A percentile compares a stretch with the other conserved stretches of the same genome.
Conservation (phyloP, 768 basidiomycete genomes). For the Chalciporus chontae region DNA sequence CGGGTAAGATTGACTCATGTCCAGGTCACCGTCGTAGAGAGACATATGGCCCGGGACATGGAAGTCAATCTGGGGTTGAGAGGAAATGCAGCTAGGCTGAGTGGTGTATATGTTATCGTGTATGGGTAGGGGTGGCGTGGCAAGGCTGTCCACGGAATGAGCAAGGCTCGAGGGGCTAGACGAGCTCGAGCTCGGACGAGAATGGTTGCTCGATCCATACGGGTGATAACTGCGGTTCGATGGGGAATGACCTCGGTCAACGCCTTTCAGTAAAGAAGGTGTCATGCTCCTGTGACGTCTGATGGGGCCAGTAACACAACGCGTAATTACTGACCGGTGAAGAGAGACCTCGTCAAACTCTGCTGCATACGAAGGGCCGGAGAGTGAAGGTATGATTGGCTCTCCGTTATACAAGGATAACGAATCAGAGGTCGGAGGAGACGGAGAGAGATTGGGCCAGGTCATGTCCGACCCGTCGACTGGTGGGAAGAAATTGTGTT, state of each 20-base stretch:
- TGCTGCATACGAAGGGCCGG: conserved; percentile 68
- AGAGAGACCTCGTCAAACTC: conserved; percentile 51
- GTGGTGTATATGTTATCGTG: conserved; percentile 9
- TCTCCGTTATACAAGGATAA: conserved; percentile 36
- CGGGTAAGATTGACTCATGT: conserved; percentile 20
- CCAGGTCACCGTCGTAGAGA: conserved; percentile 25
- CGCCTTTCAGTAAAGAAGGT: conserved; percentile 55
- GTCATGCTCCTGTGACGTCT: conserved; percentile 77
- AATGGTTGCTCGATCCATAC: conserved; percentile 38
- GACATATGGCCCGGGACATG: conserved; percentile 25
- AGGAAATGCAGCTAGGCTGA: conserved; percentile 23
- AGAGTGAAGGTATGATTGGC: conserved; percentile 41
- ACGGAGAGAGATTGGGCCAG: conserved; percentile 21
- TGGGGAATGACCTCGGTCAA: conserved; percentile 46
- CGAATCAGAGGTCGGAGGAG: conserved; percentile 17
- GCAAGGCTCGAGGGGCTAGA: conserved; percentile 30
- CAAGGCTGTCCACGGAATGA: conserved; percentile 28
- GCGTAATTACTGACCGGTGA: conserved; percentile 21
- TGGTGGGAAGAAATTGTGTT: conserved; percentile 18
- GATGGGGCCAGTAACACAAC: conserved; percentile 52
- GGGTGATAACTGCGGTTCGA: conserved; percentile 54
- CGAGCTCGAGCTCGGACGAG: conserved; percentile 28
- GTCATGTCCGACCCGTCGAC: conserved; percentile 23
- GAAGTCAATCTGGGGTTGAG: conserved; percentile 20
- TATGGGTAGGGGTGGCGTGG: conserved; percentile 19